Evolutionary conservation across 805 yeast genomes (phyloP).

Genomic region (Dipodascus geniculatus): DNA sequence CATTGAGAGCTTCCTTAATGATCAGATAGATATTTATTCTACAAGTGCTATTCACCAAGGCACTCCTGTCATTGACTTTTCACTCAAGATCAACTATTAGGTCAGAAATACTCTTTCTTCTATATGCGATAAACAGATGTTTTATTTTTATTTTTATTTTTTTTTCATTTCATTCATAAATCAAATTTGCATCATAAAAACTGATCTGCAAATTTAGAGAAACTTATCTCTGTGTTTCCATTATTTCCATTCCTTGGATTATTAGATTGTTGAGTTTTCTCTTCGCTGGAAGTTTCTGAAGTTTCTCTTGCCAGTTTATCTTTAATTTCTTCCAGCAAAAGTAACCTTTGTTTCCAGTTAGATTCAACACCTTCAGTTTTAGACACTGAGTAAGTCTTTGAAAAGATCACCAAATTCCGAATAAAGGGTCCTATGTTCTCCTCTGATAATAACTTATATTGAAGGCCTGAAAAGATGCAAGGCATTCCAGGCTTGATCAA

Average conservation of each 20-base stretch:
- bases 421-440: neutral
- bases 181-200: neutral
- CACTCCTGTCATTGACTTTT: constrained; percentile 68
- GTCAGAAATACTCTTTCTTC: neutral
- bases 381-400: neutral
- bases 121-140: too few relatives aligned
- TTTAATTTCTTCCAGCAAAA: neutral
- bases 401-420: neutral
- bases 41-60: constrained; percentile 93
- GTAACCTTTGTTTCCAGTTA: neutral
- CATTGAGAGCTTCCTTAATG: constrained; percentile 50
- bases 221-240: neutral
- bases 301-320: neutral
- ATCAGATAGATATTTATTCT: constrained; percentile 79
- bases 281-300: neutral
- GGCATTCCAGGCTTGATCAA: neutral
- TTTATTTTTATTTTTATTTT: too few relatives aligned
- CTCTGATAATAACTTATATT: neutral
- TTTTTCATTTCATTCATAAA: neutral
- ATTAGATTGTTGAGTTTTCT: neutral
- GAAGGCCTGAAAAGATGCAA: neutral
- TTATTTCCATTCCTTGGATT: neutral
- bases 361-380: neutral
- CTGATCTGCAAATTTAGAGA: neutral
- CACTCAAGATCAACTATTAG: constrained; percentile 53